Base-by-base conservation (phyloP, 2,329 filamentous ascomycete genomes). In the Diaporthe citriasiana region DNA sequence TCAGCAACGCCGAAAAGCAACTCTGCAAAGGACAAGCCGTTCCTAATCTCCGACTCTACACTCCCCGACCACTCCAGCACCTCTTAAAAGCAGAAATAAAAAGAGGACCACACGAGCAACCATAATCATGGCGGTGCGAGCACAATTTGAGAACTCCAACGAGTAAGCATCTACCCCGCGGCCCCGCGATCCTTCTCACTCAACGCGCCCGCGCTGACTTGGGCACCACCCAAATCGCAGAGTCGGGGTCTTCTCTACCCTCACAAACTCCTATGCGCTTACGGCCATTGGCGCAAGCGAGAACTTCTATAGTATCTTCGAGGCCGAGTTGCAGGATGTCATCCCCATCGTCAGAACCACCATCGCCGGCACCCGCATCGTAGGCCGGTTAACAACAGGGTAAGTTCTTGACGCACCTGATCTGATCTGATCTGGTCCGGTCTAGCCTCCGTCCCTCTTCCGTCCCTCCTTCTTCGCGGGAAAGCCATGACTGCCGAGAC, bases 291-390 rank as follows among this genome's bases (percentile, higher is more conserved):
- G 97, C 82, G 95, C 94, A 80, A 98, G 95, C 82, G 95, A 98
- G 89, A 98, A 98, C 90, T 99, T 99, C 86, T 98, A 98, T 92
- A 95, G 94, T 88, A 91, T 98, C 83, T 98, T 99, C 87, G 97
- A 99, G 89, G 93, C 96, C 77, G 97, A 99, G 88, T 90, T 99
- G 76, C 95, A 97, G 88, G 97, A 98, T 87, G 92, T 98, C 77
- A 96, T 99, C 80, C 97, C 97, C 79, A 98, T 98, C 84, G 97
- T 95, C 85, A 94, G 97, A 86, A 95, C 95, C 79, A 98, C 96
- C 74, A 98, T 99, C 83, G 95, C 95, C 76, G 97, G 97, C 79
- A 98, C 96, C 51, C 91, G 97, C 81, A 99, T 99, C 84, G 93
- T 99, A 81, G 97, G 97, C 75, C 93, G 97, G 79, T 90, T 99